A percentile compares a stretch with the other conserved stretches of the same genome.
Evolutionary conservation across 352 stramenopile genomes (phyloP).

Genomic region (Phytophthora hybrid): DNA sequence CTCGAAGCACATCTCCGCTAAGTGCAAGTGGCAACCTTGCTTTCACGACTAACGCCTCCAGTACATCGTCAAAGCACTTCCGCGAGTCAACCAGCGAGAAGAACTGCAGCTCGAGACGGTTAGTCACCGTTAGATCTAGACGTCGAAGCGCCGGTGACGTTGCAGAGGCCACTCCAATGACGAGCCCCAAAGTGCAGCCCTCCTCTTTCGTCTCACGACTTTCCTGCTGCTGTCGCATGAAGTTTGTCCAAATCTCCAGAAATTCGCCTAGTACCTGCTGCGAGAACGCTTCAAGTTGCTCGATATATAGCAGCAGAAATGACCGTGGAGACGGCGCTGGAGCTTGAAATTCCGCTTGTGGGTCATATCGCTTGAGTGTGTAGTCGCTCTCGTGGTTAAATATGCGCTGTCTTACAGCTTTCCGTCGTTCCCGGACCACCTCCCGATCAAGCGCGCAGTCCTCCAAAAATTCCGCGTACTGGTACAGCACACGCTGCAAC

Average conservation of each 20-base stretch:
- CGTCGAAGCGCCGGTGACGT: conserved; percentile 72
- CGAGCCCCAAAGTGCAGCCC: conserved; percentile 54
- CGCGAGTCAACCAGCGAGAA: conserved; percentile 81
- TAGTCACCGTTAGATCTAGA: conserved; percentile 64
- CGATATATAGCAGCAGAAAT: conserved; percentile 78
- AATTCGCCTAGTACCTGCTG: conserved; percentile 73
- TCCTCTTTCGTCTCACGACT: not conserved
- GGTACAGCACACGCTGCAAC: conserved; percentile 48
- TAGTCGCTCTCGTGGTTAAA: conserved; percentile 50
- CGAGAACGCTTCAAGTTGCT: conserved; percentile 74
- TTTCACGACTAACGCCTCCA: conserved; percentile 77
- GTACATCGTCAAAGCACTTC: conserved; percentile 79
- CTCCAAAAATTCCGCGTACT: conserved; percentile 40
- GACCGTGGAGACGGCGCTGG: conserved; percentile 23
- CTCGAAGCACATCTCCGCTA: conserved; percentile 54
- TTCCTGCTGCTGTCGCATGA: conserved; percentile 36
- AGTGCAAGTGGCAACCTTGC: conserved; percentile 66
- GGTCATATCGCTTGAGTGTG: conserved; percentile 27
- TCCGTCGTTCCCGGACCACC: conserved; percentile 24
- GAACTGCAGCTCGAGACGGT: conserved; percentile 75
- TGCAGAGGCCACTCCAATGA: conserved; percentile 74
- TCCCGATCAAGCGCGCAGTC: conserved; percentile 14
- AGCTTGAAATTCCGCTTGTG: not conserved
- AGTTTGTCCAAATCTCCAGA: conserved; percentile 76
- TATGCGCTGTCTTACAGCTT: conserved; percentile 31